These are phyloP conservation scores for Ceratobasidium sp. DNA, from an alignment of 1,284 basidiomycete genomes.

Conservation along the genomic window DNA sequence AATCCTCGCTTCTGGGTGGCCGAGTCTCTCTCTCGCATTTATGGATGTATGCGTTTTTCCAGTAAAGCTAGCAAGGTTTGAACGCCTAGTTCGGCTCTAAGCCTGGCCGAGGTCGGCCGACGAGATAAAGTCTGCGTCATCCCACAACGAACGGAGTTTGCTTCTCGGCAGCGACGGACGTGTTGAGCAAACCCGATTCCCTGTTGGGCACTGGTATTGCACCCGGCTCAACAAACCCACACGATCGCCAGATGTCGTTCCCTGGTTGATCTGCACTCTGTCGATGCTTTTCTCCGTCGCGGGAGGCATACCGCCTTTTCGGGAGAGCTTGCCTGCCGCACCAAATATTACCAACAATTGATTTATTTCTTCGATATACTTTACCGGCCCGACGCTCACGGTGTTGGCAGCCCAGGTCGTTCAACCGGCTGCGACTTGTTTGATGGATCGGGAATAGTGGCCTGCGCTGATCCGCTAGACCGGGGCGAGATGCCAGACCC, in stretches of 20 bases:
- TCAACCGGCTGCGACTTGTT: constrained; percentile 16
- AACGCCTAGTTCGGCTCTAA: constrained; percentile 14
- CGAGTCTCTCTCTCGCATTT: background rate
- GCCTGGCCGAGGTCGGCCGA: background rate
- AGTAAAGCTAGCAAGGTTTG: background rate
- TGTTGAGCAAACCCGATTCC: background rate
- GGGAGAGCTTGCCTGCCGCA: too few species aligned
- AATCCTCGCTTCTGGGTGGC: background rate
- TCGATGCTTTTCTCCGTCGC: background rate
- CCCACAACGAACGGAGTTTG: background rate
- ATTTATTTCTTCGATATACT: background rate
- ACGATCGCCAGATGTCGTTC: constrained; percentile 13
- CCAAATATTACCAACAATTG: background rate
- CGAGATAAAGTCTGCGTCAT: background rate
- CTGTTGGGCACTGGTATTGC: background rate
- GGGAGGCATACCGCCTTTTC: background rate
- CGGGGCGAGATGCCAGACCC: background rate
- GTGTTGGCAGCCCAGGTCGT: background rate
- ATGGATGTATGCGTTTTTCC: constrained; percentile 21
- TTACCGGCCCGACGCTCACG: background rate
- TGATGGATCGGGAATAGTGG: constrained; percentile 26
- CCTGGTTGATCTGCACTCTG: background rate
- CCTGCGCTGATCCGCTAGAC: background rate
- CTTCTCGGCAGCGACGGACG: constrained; percentile 11
- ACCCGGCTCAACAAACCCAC: too few species aligned